Percentiles rank a stretch among this genome's conserved stretches.
Conservation (phyloP, 257 asterid genomes). For the Rauvolfia tetraphylla region DNA sequence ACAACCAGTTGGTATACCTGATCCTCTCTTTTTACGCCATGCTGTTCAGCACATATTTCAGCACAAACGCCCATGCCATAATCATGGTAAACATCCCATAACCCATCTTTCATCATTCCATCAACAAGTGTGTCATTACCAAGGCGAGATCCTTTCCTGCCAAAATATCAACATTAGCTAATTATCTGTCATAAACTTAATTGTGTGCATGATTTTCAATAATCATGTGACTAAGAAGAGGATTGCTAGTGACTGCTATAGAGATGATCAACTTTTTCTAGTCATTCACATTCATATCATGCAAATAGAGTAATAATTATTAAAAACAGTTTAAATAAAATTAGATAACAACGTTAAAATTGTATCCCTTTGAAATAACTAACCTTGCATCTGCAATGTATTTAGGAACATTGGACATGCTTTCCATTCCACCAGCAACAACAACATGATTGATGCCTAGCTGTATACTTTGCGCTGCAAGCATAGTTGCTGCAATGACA, state of each 20-base stretch:
- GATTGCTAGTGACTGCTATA: background rate
- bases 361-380: slow-evolving; percentile 19
- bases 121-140: slow-evolving; percentile 97
- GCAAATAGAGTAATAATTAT: background rate
- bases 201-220: background rate
- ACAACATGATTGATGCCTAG: slow-evolving; percentile 92
- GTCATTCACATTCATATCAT: background rate
- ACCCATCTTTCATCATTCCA: slow-evolving; percentile 98
- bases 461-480: slow-evolving; percentile 90
- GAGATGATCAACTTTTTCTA: background rate
- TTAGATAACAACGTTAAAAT: background rate
- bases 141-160: slow-evolving; percentile 95
- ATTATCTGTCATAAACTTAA: background rate
- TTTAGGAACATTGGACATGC: slow-evolving; percentile 96
- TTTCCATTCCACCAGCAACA: slow-evolving; percentile 99
- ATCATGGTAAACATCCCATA: slow-evolving; percentile 93
- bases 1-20: slow-evolving; percentile 49
- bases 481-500: slow-evolving; percentile 74
- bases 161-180: background rate
- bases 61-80: slow-evolving; percentile 99
- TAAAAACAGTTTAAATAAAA: background rate
- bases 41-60: slow-evolving; percentile 86
- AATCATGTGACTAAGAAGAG: background rate
- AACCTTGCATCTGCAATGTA: slow-evolving; percentile 96
- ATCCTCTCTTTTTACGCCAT: slow-evolving; percentile 75